Base-by-base conservation (phyloP, 2,329 filamentous ascomycete species). In the Aureobasidium zeae region DNA sequence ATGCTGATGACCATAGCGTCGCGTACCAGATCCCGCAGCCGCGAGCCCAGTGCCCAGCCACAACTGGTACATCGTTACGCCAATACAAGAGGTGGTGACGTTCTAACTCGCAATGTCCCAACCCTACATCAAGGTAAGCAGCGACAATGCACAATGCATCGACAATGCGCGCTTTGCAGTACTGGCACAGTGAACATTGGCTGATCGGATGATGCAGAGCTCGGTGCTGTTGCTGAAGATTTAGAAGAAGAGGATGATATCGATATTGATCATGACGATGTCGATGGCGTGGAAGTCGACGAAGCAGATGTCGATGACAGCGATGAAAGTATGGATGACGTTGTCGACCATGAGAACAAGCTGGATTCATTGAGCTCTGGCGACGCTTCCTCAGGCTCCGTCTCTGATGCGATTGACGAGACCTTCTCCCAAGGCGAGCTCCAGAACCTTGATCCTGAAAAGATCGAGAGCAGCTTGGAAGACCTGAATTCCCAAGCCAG, bases 371-470 rank as follows among this genome's bases (percentile, higher is more conserved):
- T 11, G 11, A 25, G 11, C 7, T 25, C 7, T 25, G 7, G 22
- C 22, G 22, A 11, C 22, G 11, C 22, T 11, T 25, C 7, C 22
- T 30, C 26, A 6, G n/a, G 24, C n/a, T 11, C 8, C n/a, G 26
- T 30, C 26, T 39, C 26, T 29, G 36, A 9, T 2, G 25, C 16
- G 2, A 20, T 30, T n/a, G n/a, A n/a, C 21, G 37, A 32, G 1
- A 41, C 67, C 2, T 65, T 67, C 44, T 68, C 67, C 5, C 60
- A 62, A 46, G 61, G 64, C 25, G 66, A 70, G 42, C 57, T 66
- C 20, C 57, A 61, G 17, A 56, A 62, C 9, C 54, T 71, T 8
- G 64, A 70, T 31, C 43, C 58, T 3, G 63, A 64, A 22, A 51
- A 59, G 26, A 67, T 72, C 33, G 38, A 68, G 4, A 63, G 63